Percentiles rank a stretch among this genome's conserved stretches.
Conservation (phyloP, 108 stramenopile species). For the Tribonema minus region DNA sequence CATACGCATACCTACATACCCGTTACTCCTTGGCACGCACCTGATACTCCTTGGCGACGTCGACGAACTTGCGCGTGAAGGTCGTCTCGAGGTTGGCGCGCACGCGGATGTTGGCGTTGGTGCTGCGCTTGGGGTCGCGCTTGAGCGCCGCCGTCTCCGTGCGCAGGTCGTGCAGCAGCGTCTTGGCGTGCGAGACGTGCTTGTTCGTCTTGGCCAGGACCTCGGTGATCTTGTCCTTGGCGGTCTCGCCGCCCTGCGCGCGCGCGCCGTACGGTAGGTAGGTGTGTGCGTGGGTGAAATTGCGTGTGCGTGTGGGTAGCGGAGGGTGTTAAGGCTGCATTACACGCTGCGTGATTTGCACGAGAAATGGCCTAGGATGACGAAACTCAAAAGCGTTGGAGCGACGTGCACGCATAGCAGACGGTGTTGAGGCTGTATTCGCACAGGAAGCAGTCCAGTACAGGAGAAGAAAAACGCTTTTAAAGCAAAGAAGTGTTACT, state of each 20-base stretch:
- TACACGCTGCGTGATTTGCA: neutral
- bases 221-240: conserved; percentile 9
- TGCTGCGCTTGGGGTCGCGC: conserved; percentile 25
- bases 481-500: too few relatives aligned
- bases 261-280: neutral
- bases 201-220: conserved; percentile 49
- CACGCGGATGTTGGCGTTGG: conserved; percentile 54
- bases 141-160: conserved; percentile 54
- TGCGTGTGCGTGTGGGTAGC: neutral
- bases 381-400: too few relatives aligned
- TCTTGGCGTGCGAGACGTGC: conserved; percentile 51
- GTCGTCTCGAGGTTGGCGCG: conserved; percentile 85
- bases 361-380: too few relatives aligned
- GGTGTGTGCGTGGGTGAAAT: neutral
- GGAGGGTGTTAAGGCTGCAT: neutral
- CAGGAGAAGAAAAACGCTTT: too few relatives aligned
- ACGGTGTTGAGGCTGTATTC: too few relatives aligned
- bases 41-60: conserved; percentile 95
- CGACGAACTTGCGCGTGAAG: conserved; percentile 89
- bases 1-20: conserved; percentile 50
- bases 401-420: too few relatives aligned
- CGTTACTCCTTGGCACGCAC: too few relatives aligned
- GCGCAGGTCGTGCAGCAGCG: conserved; percentile 55
- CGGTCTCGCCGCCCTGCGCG: neutral
- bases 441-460: too few relatives aligned